phyloP scores from a whole-genome alignment of 2,329 filamentous ascomycete genomes.

The Onygena corvina region DNA sequence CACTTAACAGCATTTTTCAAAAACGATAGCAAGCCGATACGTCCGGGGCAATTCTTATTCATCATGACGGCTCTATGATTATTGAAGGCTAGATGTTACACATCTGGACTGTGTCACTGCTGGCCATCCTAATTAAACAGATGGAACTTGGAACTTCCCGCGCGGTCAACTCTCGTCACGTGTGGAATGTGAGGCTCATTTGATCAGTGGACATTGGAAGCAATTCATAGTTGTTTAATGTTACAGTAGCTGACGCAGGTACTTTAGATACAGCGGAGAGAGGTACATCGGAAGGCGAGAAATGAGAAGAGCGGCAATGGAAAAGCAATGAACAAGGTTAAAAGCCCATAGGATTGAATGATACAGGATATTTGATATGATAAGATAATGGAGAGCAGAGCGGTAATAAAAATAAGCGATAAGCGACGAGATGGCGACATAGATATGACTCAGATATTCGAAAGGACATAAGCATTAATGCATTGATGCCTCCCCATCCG shows the following conservation, averaged over 20 bases:
- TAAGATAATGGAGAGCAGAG: background rate
- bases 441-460: background rate
- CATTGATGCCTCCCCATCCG: background rate
- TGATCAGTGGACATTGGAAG: background rate
- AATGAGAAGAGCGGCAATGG: constrained; percentile 12
- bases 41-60: background rate
- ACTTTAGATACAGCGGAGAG: background rate
- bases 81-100: background rate
- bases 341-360: background rate
- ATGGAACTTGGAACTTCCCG: too few relatives aligned
- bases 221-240: constrained; percentile 7
- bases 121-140: too few relatives aligned
- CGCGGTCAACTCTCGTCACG: too few relatives aligned
- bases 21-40: constrained; percentile 26
- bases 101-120: too few relatives aligned
- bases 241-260: constrained; percentile 1
- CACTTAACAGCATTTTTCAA: constrained; percentile 25
- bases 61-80: background rate
- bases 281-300: background rate
- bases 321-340: constrained; percentile 9
- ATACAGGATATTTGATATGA: constrained; percentile 5
- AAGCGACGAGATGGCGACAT: background rate
- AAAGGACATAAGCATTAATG: background rate
- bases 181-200: background rate
- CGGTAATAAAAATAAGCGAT: background rate